Base-by-base conservation (phyloP, 495 filamentous ascomycete genomes). In the Penicillium maclennaniae region DNA sequence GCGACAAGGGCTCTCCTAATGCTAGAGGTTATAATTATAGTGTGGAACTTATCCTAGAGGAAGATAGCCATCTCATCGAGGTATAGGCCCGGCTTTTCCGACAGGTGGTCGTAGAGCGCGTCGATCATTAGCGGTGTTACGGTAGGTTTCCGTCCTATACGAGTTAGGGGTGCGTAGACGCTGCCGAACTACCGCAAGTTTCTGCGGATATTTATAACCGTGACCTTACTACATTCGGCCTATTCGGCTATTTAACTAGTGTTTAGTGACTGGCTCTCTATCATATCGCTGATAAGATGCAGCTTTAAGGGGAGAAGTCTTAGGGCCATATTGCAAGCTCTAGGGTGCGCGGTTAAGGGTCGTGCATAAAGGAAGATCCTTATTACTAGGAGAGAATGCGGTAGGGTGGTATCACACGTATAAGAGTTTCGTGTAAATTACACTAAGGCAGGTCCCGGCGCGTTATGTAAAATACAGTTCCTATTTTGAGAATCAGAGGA, bases 261-360 rank as follows among this genome's bases (percentile, higher is more conserved):
- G 27, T 3, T 31, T 2, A 31, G 9, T 3, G 27, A 31, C 27
- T 31, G 23, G 23, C 23, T 23, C 23, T 23, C 23, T 23, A 23
- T 23, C 23, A 23, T 23, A 23, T 23, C 23, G 9, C 6, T 21
- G 73, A 88, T 21, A 80, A 83, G 7, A 89, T 87, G 4, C 4
- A 31, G 27, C 27, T 31, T 31, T 31, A 7, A 3, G 9, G 27
- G 27, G 6, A 7, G 9, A 7, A 31, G 27, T 31, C 7, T 31
- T 31, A 7, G 27, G 9, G 27, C 27, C 27, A 31, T 31, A 7
- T 31, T 7, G 27, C 27, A n/a, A n/a, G n/a, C n/a, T n/a, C n/a
- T n/a, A n/a, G n/a, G n/a, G n/a, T n/a, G n/a, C n/a, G n/a, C n/a
- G n/a, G n/a, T n/a, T n/a, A n/a, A n/a, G n/a, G n/a, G n/a, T n/a